These are phyloP conservation scores for Chrysoporthe deuterocubensis DNA, from an alignment of 2,329 filamentous ascomycete genomes.

Conservation along the genomic window DNA sequence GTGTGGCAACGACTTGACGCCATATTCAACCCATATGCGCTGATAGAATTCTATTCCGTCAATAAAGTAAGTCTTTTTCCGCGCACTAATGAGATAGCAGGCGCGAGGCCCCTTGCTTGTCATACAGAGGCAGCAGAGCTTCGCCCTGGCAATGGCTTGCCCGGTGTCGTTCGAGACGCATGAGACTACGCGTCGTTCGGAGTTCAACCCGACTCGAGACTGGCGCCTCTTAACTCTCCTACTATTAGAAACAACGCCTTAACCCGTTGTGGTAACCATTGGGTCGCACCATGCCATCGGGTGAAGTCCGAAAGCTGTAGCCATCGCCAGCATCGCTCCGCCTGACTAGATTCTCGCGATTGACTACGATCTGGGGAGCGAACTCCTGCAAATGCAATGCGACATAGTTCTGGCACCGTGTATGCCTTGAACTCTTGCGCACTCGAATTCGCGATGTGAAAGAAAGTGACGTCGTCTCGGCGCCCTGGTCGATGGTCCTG, in stretches of 20 bases:
- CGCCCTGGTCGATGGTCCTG: slow-evolving; percentile 13
- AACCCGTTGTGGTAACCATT: slow-evolving; percentile 9
- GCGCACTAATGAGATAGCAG: neutral
- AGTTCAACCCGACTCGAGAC: neutral
- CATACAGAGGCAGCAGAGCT: neutral
- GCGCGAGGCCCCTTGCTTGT: neutral
- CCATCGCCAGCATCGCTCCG: neutral
- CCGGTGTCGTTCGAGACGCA: neutral
- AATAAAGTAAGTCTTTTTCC: neutral
- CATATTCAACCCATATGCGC: neutral
- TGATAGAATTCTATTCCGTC: neutral
- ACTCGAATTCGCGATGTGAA: neutral
- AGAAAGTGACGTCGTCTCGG: slow-evolving; percentile 13
- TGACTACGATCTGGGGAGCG: slow-evolving; percentile 3
- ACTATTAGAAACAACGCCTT: neutral
- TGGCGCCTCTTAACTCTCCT: neutral
- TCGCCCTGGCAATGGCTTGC: neutral
- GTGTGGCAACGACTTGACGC: neutral
- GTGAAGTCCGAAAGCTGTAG: neutral
- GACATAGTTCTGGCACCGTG: neutral
- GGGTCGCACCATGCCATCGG: slow-evolving; percentile 11
- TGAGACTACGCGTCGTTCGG: slow-evolving; percentile 7
- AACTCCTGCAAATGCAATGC: neutral
- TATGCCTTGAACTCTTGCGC: neutral
- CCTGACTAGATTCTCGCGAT: neutral